Evolutionary conservation across 177 flowering plant genomes (phyloP).

Genomic region (Vitis hybrid): DNA sequence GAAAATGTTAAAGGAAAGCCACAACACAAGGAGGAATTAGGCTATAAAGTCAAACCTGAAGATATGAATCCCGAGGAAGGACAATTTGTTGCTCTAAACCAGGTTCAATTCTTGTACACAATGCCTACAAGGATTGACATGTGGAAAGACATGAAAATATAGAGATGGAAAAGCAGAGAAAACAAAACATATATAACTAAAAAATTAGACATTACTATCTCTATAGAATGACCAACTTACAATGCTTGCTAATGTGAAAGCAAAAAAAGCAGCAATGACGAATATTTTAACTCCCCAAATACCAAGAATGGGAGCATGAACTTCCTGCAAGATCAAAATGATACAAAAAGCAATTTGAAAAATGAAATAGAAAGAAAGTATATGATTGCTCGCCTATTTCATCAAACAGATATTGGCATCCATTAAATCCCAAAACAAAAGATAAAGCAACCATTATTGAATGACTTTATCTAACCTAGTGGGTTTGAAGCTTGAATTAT

Average conservation of each 20-base stretch:
- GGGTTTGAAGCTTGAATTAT: too few species aligned
- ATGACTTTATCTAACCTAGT: too few species aligned
- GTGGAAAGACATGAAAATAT: constrained; percentile 12
- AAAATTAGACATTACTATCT: not conserved
- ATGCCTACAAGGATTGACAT: constrained; percentile 40
- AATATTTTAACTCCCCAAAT: constrained; percentile 66
- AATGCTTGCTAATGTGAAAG: constrained; percentile 67
- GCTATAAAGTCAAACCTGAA: constrained; percentile 49
- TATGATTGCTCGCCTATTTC: not conserved
- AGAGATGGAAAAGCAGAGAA: not conserved
- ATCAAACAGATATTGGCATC: not conserved
- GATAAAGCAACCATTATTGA: too few species aligned
- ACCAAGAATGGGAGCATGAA: constrained; percentile 76
- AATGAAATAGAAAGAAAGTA: not conserved
- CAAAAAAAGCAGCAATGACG: constrained; percentile 58
- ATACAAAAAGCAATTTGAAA: not conserved
- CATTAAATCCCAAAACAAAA: constrained; percentile 1
- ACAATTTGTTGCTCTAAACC: constrained; percentile 82
- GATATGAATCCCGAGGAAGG: constrained; percentile 89
- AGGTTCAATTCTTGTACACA: constrained; percentile 66
- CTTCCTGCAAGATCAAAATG: constrained; percentile 41
- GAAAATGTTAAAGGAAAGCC: not conserved
- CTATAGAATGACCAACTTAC: constrained; percentile 47
- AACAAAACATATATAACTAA: not conserved
- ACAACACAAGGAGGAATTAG: not conserved